phyloP scores from a whole-genome alignment of 192 early-diverging fungal species.

The Kickxella alabastrina region DNA sequence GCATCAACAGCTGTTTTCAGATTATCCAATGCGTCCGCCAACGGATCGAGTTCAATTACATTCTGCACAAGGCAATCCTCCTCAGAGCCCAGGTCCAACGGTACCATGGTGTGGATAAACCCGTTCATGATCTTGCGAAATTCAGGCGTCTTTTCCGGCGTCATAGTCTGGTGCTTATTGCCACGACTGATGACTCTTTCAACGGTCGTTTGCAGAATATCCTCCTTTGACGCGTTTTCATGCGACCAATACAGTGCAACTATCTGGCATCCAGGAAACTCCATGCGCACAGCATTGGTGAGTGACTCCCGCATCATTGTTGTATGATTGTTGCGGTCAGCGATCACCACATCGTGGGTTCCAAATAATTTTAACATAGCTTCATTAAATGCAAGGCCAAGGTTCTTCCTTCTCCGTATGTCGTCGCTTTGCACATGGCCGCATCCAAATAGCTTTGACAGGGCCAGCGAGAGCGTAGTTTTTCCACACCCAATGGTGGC shows the following conservation, averaged over 20 bases:
- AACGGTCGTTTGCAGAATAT: slow-evolving; percentile 54
- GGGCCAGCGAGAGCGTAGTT: slow-evolving; percentile 56
- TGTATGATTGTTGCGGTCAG: slow-evolving; percentile 76
- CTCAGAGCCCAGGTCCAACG: slow-evolving; percentile 52
- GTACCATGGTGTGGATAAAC: slow-evolving; percentile 54
- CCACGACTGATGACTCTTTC: slow-evolving; percentile 64
- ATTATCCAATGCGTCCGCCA: slow-evolving; percentile 50
- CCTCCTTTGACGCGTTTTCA: slow-evolving; percentile 34
- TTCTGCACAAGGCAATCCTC: slow-evolving; percentile 55
- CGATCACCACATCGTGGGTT: slow-evolving; percentile 63
- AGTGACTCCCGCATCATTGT: slow-evolving; percentile 53
- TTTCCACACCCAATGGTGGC: slow-evolving; percentile 78
- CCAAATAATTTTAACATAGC: slow-evolving; percentile 56
- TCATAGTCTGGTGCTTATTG: slow-evolving; percentile 78
- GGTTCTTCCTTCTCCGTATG: slow-evolving; percentile 59
- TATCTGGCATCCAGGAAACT: slow-evolving; percentile 61
- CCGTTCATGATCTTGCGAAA: slow-evolving; percentile 57
- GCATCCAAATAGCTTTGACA: slow-evolving; percentile 60
- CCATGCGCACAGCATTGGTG: slow-evolving; percentile 44
- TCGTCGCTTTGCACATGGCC: slow-evolving; percentile 85
- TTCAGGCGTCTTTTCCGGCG: slow-evolving; percentile 58
- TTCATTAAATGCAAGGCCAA: slow-evolving; percentile 54
- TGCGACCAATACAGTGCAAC: slow-evolving; percentile 76
- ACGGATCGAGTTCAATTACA: slow-evolving; percentile 57
- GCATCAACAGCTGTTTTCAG: slow-evolving; percentile 51